phyloP scores from a whole-genome alignment of 306 rosid species.

The Corylus heterophylla region DNA sequence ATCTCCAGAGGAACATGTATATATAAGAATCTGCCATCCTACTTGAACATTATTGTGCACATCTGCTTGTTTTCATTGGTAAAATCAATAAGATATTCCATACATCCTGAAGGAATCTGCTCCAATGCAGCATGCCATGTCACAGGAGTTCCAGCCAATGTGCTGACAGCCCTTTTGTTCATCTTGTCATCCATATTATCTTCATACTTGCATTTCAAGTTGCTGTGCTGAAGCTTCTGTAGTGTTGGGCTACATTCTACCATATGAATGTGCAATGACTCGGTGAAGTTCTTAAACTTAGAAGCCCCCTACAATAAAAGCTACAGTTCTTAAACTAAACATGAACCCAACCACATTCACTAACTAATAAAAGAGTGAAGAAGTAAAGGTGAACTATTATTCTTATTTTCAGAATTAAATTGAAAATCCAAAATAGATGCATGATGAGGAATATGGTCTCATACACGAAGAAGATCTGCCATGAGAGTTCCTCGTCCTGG shows the following conservation, averaged over 20 bases:
- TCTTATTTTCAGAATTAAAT: neutral
- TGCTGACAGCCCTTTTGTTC: constrained; percentile 52
- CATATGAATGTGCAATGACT: constrained; percentile 73
- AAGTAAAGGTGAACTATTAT: neutral
- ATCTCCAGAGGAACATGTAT: neutral
- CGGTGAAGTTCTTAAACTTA: constrained; percentile 61
- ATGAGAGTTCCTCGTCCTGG: constrained; percentile 97
- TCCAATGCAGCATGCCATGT: constrained; percentile 92
- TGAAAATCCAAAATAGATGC: constrained; percentile 8
- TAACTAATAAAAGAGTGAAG: constrained; percentile 9
- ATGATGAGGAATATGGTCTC: constrained; percentile 15
- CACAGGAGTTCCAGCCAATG: constrained; percentile 71
- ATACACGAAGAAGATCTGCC: constrained; percentile 89
- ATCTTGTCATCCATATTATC: constrained; percentile 42
- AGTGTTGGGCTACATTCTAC: constrained; percentile 93
- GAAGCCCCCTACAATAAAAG: constrained; percentile 68
- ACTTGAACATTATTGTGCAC: neutral
- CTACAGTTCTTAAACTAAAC: neutral
- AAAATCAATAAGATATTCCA: constrained; percentile 29
- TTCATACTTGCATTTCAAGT: constrained; percentile 64
- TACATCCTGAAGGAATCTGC: constrained; percentile 92
- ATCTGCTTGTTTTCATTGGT: constrained; percentile 17
- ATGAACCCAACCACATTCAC: neutral
- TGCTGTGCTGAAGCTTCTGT: constrained; percentile 77
- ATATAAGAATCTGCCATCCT: neutral